Conservation (phyloP, 2,329 filamentous ascomycete genomes). For the Neobulgaria alba region DNA sequence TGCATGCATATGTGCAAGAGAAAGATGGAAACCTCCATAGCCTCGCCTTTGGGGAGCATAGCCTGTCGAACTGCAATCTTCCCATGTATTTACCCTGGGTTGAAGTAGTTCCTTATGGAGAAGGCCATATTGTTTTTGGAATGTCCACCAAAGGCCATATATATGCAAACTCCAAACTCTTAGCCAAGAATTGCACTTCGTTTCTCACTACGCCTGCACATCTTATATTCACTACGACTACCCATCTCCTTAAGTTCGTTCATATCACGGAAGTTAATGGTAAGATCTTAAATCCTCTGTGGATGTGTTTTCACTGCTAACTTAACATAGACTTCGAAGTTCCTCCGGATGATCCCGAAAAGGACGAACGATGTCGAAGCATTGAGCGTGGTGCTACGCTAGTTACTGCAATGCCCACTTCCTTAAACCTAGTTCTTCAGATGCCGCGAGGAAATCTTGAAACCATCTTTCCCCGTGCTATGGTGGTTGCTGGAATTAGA, state of each 20-base stretch:
- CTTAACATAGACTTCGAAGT: conserved; percentile 61
- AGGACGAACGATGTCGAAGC: conserved; percentile 82
- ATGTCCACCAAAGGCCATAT: conserved; percentile 69
- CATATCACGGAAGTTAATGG: conserved; percentile 62
- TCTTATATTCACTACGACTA: conserved; percentile 85
- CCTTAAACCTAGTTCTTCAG: conserved; percentile 78
- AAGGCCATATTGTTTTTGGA: conserved; percentile 36
- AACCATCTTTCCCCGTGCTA: conserved; percentile 85
- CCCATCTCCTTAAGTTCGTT: conserved; percentile 89
- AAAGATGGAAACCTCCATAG: conserved; percentile 23
- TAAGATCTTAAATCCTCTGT: conserved; percentile 30
- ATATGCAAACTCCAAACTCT: conserved; percentile 63
- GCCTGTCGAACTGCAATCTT: conserved; percentile 22
- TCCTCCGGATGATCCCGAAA: conserved; percentile 80
- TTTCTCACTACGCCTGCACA: conserved; percentile 76
- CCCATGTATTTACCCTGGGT: conserved; percentile 29
- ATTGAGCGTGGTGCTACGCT: conserved; percentile 84
- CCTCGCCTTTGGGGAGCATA: conserved; percentile 20
- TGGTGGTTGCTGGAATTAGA: conserved; percentile 86
- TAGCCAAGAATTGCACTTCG: conserved; percentile 86
- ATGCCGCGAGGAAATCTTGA: conserved; percentile 96
- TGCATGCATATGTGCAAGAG: conserved; percentile 23
- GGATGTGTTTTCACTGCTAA: background rate
- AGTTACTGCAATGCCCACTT: conserved; percentile 81
- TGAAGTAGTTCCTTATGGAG: conserved; percentile 21